Evolutionary conservation across 495 filamentous ascomycete genomes (phyloP).

Genomic region (Pseudoneurospora amorphoporcata): DNA sequence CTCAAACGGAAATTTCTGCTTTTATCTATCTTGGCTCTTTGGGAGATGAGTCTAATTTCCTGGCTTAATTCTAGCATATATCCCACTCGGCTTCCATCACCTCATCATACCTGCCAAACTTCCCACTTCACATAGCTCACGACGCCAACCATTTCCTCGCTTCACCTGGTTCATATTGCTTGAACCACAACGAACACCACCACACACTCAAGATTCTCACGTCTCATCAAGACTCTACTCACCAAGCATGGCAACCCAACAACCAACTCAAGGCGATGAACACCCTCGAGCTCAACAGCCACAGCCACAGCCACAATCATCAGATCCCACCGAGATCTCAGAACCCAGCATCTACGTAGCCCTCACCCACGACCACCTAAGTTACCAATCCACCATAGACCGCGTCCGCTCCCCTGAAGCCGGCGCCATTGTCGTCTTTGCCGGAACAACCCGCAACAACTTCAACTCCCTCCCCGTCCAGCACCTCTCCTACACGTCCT

Average conservation of each 20-base stretch:
- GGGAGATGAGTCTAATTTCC: not conserved
- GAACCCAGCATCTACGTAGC: conserved; percentile 36
- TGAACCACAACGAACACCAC: not conserved
- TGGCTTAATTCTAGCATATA: not conserved
- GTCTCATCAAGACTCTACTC: not conserved
- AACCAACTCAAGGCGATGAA: not conserved
- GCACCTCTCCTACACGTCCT: conserved; percentile 74
- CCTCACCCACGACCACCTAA: conserved; percentile 55
- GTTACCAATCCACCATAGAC: conserved; percentile 48
- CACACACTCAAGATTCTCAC: not conserved
- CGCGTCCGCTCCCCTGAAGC: conserved; percentile 68
- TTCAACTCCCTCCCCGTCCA: conserved; percentile 67
- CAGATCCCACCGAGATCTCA: conserved; percentile 13
- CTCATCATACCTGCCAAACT: not conserved
- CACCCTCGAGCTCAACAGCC: not conserved
- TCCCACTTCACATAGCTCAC: not conserved
- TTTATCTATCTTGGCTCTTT: not conserved
- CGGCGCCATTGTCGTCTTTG: conserved; percentile 84
- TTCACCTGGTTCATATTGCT: not conserved
- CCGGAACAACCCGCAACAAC: conserved; percentile 78
- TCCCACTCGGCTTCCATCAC: not conserved
- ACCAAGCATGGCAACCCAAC: not conserved
- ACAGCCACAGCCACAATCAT: not conserved
- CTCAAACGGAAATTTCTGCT: not conserved
- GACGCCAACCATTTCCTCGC: not conserved